Evolutionary conservation across 192 early-diverging fungal species (phyloP).

Genomic region (Helicostylum pulchrum): DNA sequence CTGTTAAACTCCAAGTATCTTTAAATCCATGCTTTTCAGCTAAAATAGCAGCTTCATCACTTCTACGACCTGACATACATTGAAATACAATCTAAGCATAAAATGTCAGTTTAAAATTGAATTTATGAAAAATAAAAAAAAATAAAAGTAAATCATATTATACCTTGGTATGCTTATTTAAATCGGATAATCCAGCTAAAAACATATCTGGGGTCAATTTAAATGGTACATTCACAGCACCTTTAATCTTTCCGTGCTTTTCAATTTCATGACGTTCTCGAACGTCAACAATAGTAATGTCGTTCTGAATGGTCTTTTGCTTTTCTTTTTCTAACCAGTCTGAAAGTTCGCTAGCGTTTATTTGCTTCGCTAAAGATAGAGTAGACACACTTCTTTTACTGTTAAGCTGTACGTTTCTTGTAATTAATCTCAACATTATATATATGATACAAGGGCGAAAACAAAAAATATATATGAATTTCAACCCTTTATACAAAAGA

Average conservation of each 20-base stretch:
- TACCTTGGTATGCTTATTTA: constrained; percentile 27
- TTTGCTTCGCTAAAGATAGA: background rate
- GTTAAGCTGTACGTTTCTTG: background rate
- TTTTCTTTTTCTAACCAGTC: background rate
- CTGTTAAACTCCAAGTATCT: constrained; percentile 25
- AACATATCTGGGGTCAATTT: constrained; percentile 23
- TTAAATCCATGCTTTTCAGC: constrained; percentile 22
- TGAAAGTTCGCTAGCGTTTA: background rate
- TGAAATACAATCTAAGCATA: constrained; percentile 24
- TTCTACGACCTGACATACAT: constrained; percentile 31
- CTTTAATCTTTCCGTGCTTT: constrained; percentile 22
- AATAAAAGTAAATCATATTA: background rate
- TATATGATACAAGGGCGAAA: background rate
- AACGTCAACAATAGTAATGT: constrained; percentile 23
- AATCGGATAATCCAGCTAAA: constrained; percentile 26
- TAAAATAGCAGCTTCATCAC: constrained; percentile 13
- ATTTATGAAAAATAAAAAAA: constrained; percentile 6
- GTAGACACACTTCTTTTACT: no score
- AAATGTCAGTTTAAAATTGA: background rate
- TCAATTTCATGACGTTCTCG: constrained; percentile 28
- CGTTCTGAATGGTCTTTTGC: background rate
- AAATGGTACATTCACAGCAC: constrained; percentile 29
- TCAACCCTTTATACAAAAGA: no score
- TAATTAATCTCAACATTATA: background rate
- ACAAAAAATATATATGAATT: background rate